A percentile compares a stretch with the other conserved stretches of the same genome.
Evolutionary conservation across 805 yeast species (phyloP).

Genomic region (Wickerhamiella musiphila): DNA sequence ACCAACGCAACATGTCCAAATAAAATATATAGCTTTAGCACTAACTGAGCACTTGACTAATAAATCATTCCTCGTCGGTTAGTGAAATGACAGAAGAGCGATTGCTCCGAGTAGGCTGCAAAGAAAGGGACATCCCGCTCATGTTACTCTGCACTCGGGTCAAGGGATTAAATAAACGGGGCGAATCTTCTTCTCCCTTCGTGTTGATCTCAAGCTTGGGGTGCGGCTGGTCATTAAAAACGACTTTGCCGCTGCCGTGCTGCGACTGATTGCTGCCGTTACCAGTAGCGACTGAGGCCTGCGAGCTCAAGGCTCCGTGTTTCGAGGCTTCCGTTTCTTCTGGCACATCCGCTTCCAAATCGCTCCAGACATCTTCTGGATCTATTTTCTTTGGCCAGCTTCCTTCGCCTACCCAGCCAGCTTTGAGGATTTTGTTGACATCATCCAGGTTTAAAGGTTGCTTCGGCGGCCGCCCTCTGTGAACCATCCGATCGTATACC

Average conservation of each 20-base stretch:
- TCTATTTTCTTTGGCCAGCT: conserved; percentile 34
- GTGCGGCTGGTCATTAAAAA: conserved; percentile 11
- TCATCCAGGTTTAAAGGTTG: conserved; percentile 60
- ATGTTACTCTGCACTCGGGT: conserved; percentile 11
- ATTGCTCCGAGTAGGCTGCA: conserved; percentile 13
- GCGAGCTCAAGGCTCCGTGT: not conserved
- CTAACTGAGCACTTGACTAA: no score
- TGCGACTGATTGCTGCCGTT: not conserved
- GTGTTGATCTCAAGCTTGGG: conserved; percentile 5
- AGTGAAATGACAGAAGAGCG: conserved; percentile 14
- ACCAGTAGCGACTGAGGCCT: not conserved
- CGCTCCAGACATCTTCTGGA: conserved; percentile 13
- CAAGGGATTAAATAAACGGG: no score
- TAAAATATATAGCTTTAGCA: no score
- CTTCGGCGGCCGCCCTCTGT: conserved; percentile 49
- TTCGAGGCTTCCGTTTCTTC: not conserved
- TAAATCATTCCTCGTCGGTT: conserved; percentile 15
- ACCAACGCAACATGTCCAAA: no score
- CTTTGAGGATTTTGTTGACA: conserved; percentile 49
- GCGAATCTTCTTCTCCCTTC: no score
- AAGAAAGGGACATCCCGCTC: conserved; percentile 7
- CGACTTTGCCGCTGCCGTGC: conserved; percentile 7
- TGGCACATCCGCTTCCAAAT: conserved; percentile 7
- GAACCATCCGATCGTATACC: conserved; percentile 53
- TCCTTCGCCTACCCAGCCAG: conserved; percentile 72